A percentile compares a stretch with the other conserved stretches of the same genome.
phyloP scores from a whole-genome alignment of 2,329 filamentous ascomycete genomes.

The Didymella keratinophila region DNA sequence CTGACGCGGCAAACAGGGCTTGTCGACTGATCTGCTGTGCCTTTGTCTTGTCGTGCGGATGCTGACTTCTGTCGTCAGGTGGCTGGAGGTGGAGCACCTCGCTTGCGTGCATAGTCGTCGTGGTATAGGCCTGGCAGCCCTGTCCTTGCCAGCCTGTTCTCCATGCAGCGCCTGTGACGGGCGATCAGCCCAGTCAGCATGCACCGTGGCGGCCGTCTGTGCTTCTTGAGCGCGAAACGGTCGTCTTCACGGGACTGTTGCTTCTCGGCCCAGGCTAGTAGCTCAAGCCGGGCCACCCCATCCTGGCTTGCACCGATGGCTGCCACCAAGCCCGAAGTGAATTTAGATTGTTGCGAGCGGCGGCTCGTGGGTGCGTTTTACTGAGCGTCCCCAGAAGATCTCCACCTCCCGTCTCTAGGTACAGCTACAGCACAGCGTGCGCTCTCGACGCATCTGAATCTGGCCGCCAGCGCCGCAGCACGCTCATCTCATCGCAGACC shows the following conservation, averaged over 20 bases:
- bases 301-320: slow-evolving; percentile 32
- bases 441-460: slow-evolving; percentile 27
- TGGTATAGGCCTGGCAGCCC: slow-evolving; percentile 19
- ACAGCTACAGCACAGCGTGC: slow-evolving; percentile 32
- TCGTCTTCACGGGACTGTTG: slow-evolving; percentile 29
- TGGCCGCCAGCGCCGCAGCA: slow-evolving; percentile 28
- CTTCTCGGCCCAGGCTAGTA: slow-evolving; percentile 39
- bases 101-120: slow-evolving; percentile 45
- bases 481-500: slow-evolving; percentile 26
- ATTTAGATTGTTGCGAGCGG: slow-evolving; percentile 50
- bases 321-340: slow-evolving; percentile 45
- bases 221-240: slow-evolving; percentile 36
- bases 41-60: slow-evolving; percentile 26
- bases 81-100: slow-evolving; percentile 41
- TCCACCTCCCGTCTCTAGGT: slow-evolving; percentile 46
- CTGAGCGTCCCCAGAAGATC: slow-evolving; percentile 44
- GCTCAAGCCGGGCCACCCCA: slow-evolving; percentile 38
- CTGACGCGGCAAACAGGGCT: slow-evolving; percentile 24
- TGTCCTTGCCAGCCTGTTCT: slow-evolving; percentile 21
- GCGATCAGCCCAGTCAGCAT: slow-evolving; percentile 48
- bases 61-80: slow-evolving; percentile 35
- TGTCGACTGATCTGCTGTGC: slow-evolving; percentile 29
- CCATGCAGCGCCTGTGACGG: slow-evolving; percentile 36
- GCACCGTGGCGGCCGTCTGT: slow-evolving; percentile 36
- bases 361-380: slow-evolving; percentile 40